Base-by-base conservation (phyloP, 2,329 filamentous ascomycete species). In the Fusarium chuoi region DNA sequence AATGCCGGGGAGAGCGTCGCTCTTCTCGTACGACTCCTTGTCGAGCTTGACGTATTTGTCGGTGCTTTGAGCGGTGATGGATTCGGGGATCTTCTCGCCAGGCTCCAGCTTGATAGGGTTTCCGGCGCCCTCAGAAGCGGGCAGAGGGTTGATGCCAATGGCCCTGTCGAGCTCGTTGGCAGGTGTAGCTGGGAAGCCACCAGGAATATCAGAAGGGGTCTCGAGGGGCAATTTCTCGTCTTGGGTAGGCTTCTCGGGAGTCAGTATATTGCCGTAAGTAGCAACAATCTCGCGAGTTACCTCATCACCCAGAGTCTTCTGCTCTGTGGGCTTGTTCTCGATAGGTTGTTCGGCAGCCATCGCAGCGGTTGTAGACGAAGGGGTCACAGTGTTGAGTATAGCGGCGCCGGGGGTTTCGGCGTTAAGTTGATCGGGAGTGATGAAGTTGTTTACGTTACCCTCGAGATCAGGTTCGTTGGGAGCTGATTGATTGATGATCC, bases 371-470 rank as follows among this genome's bases (percentile, higher is more conserved):
- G 93, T 92, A 55, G 93, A 91, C 67, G 89, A 87, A 65, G 94
- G 92, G 41, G 90, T 88, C 67, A 90, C 92, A 57, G 91, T 91
- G 76, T 91, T 93, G 81, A 93, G 88, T 68, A 89, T 83, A 65
- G 87, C 84, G 49, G 86, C 84, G 64, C 87, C 80, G 58, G 85
- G 84, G 55, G 80, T 78, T 74, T 85, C 82, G 75, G 82, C 82
- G 69, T 82, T 76, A 60, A 98, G 92, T 80, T 94, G 89, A 72
- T 94, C 89, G 65, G 93, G 90, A 45, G 89, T 89, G 65, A 99
- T 89, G 74, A 98, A 91, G 90, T 98, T 98, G 89, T 98, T 98
- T 78, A 95, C 87, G 88, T 96, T 98, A 79, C 93, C 93, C 79
- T 91, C 87, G 75, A 89, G 88, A 87, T 98, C 96, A 79, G 90